Conservation (phyloP, 345 rosid genomes). For the Aurinia saxatilis region DNA sequence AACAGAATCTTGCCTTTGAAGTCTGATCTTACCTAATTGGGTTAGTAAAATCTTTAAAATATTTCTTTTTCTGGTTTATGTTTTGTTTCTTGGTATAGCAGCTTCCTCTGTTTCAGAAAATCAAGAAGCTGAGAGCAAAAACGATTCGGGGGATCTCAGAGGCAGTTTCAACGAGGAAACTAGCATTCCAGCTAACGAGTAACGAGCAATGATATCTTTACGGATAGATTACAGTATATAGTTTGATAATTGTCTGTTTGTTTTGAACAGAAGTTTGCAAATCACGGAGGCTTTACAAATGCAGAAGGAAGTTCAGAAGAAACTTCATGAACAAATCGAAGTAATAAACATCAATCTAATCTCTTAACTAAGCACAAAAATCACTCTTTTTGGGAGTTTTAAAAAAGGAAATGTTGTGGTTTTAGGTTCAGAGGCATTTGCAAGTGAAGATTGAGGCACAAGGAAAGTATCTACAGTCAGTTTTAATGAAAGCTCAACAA, state of each 20-base stretch:
- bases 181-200: slow-evolving; percentile 46
- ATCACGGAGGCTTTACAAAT: slow-evolving; percentile 75
- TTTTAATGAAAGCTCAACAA: slow-evolving; percentile 83
- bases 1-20: slow-evolving; percentile 9
- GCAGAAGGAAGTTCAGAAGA: slow-evolving; percentile 92
- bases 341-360: slow-evolving; percentile 32
- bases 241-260: slow-evolving; percentile 6
- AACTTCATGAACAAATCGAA: slow-evolving; percentile 93
- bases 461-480: slow-evolving; percentile 86
- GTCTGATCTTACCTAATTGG: slow-evolving; percentile 1
- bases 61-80: background rate
- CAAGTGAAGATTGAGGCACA: slow-evolving; percentile 97
- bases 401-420: background rate
- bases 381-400: background rate
- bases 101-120: slow-evolving; percentile 23
- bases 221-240: background rate
- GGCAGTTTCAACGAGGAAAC: slow-evolving; percentile 30
- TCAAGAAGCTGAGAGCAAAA: slow-evolving; percentile 22
- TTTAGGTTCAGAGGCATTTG: slow-evolving; percentile 86
- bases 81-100: slow-evolving; percentile 10
- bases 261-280: slow-evolving; percentile 51
- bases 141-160: slow-evolving; percentile 7
- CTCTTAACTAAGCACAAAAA: background rate
- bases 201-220: slow-evolving; percentile 18
- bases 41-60: background rate